phyloP scores from a whole-genome alignment of 108 stramenopile species.

The Pseudonitzschia delicatissima region DNA sequence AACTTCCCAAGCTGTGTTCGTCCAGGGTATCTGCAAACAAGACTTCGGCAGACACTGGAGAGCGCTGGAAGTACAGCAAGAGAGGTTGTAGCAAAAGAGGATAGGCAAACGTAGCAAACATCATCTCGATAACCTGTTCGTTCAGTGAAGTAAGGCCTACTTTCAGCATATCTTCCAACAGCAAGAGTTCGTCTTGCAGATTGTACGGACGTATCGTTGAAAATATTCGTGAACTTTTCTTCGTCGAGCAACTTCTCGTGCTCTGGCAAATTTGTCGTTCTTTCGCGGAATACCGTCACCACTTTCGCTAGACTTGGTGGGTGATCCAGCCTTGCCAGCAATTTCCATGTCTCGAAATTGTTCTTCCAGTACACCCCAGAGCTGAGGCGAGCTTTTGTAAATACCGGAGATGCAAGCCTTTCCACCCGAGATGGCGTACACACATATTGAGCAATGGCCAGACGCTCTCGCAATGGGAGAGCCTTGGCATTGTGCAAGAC shows the following conservation, averaged over 20 bases:
- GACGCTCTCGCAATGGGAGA: conserved; percentile 71
- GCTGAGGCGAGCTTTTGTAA: conserved; percentile 65
- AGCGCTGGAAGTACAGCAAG: conserved; percentile 61
- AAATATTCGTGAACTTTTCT: conserved; percentile 29
- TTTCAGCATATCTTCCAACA: conserved; percentile 79
- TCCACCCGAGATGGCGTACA: conserved; percentile 76
- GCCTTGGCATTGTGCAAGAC: conserved; percentile 59
- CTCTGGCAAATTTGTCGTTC: conserved; percentile 36
- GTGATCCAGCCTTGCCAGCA: neutral
- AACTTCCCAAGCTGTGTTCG: conserved; percentile 17
- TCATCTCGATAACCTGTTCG: conserved; percentile 87
- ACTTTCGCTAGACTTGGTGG: neutral
- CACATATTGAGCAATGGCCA: conserved; percentile 78
- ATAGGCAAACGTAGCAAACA: conserved; percentile 88
- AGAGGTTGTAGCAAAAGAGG: conserved; percentile 81
- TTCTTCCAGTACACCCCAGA: conserved; percentile 77
- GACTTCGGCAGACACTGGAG: conserved; percentile 22
- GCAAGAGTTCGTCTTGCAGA: conserved; percentile 78
- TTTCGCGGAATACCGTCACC: neutral
- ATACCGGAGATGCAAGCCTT: conserved; percentile 68
- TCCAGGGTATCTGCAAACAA: conserved; percentile 35
- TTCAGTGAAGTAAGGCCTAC: conserved; percentile 82
- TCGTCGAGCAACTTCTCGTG: conserved; percentile 32
- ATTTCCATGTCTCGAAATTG: conserved; percentile 60
- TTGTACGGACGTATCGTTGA: conserved; percentile 60